Evolutionary conservation across 176 grass and related monocot species (phyloP), one percentile per base, ranked within the genome.

Genomic region (Oryza officinalis): DNA sequence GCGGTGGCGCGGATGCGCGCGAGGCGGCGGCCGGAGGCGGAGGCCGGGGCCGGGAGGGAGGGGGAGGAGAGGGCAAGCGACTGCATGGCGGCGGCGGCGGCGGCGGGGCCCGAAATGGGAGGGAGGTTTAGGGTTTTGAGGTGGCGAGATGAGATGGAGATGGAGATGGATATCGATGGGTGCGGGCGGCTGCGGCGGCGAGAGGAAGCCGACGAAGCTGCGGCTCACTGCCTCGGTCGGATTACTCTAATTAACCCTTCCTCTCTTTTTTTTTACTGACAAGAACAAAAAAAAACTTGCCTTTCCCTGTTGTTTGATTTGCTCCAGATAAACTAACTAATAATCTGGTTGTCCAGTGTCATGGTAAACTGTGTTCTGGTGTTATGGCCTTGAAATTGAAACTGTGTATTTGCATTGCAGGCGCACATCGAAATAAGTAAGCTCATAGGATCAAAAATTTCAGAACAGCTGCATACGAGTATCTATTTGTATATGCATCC

Each of bases 51-150:
- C 57, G 84, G 81, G 50, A 74, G 35, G 20, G 57, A 45, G 1
- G 90, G 52, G 78, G 86, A 63, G 67, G 79, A 60, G 72, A 92
- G 69, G 44, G 88, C 95, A 28, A 89, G 54, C 4, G 95, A 90
- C 77, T 94, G 95, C 95, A 97, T 97, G 72, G 71, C 46, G 76
- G 61, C 86, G 79, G 71, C 44, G 82, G 67, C 86, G 79, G 71
- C 44, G 82, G 76, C 22, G 77, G 50, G 78, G 78, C 65, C 5
- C 43, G 72, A 71, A 8, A n/a, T 27, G 12, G 20, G 70, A 25
- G 12, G 20, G 70, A 25, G 83, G 88, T 82, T 86, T 77, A 78
- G 91, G 81, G 87, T 81, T 87, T 72, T 28, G 73, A 66, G 23
- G 11, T 30, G 31, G 70, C 6, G 14, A 33, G 41, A 22, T 20